Base-by-base conservation (phyloP, 805 yeast species). In the Saturnispora galanensis region DNA sequence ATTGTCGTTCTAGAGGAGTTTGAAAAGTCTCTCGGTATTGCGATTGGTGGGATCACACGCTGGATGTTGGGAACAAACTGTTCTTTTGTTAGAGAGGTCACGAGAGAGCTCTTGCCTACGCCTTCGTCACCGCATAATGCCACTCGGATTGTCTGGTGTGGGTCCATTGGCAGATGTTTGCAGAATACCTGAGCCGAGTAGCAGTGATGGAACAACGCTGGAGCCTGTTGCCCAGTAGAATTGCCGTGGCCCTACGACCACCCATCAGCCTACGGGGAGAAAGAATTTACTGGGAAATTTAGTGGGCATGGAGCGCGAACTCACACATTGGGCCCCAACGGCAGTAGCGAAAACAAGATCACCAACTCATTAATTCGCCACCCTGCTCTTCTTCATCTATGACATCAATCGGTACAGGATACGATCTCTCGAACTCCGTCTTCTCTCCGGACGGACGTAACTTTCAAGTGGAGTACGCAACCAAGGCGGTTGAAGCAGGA, bases 391-490 rank as follows among this genome's bases (percentile, higher is more conserved):
- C 31, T 11, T 21, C 16, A n/a, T 13, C 21, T 4, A 28, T 28
- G 67, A 84, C 97, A 34, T 93, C 98, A 39, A 89, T 93, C 56
- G 99, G 99, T 56, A 93, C 99, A 28, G 99, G 99, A 15, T 93
- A 93, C 78, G 99, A 93, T 73, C 80, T 93, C 60, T 87, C 97
- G 31, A 93, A 93, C 70, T 82, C 95, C 68, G 96, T 90, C 50
- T 93, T 93, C 69, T 79, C 87, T 45, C 90, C 90, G 46, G 96
- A 87, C 62, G 95, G 95, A 35, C 76, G 95, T 69, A 86, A 85
- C 64, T 93, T 93, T 70, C 99, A 93, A 66, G 98, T 93, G 15
- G 98, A 93, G 65, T 93, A 93, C 58, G 99, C 99, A 30, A 74
- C 84, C 57, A 93, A 93, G 62, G 98, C 98, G 2, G 97, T 90